Base-by-base conservation (phyloP, 441 rosid genomes). In the Croton laevigatus region DNA sequence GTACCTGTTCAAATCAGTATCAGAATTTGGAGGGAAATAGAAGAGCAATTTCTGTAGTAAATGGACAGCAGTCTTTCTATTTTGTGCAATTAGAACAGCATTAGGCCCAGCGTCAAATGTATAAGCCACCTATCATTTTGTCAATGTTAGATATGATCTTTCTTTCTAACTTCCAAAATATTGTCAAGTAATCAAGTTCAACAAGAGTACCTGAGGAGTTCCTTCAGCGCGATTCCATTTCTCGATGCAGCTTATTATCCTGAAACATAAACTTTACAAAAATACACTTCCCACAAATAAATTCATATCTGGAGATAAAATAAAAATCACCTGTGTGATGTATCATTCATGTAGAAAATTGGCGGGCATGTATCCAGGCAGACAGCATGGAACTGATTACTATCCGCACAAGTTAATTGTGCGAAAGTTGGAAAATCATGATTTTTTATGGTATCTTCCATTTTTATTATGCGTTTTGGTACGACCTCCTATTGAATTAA, bases 51-150 rank as follows among this genome's bases (percentile, higher is more conserved):
- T 84, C 78, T 85, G 90, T 70, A 94, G 81, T 80, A 91, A 81
- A 78, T 86, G 83, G 58, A 82, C 72, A 62, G 98, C 97, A 17
- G 86, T 81, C 76, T 87, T 85, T 76, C 91, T 79, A 71, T 91
- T 80, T 19, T 75, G 92, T 75, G 98, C 94, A 60, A 91, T 87
- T 71, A 94, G 78, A 77, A 94, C 97, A 19, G 95, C 97, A 66
- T 91, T 94, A 1, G 98, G 98, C 75, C 97, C 98, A 71, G 98
- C 97, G 71, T 94, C 98, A 68, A 87, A 94, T 36, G 98, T 90
- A 69, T 91, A 94, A 32, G 97, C 95, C 73, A 94, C 94, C 97
- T 90, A 84, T 70, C 70, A 82, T 27, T n/a, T 27, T 27, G 32
- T 27, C 32, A 27, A 27, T 27, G 32, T 27, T 27, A 1, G 32